These are phyloP conservation scores for Sporothrix humicola DNA, from an alignment of 2,329 filamentous ascomycete genomes.

Conservation along the genomic window DNA sequence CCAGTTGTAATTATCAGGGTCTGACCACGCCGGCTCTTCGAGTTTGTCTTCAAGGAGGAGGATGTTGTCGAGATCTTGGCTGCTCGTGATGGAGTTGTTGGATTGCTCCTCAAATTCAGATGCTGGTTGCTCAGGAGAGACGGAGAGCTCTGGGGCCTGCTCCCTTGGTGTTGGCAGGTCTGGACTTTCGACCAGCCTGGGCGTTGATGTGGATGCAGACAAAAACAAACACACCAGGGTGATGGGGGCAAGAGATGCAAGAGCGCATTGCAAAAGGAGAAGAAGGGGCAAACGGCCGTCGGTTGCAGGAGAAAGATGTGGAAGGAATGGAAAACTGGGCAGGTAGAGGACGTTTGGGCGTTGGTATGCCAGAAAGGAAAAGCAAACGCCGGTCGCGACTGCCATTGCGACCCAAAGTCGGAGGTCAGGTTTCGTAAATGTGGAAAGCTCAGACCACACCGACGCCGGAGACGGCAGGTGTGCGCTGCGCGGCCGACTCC, in stretches of 20 bases:
- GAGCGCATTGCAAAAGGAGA: neutral
- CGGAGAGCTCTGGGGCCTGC: neutral
- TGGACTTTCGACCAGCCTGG: neutral
- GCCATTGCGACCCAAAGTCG: neutral
- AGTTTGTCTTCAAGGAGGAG: neutral
- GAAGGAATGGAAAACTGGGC: neutral
- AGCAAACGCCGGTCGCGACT: neutral
- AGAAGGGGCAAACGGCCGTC: neutral
- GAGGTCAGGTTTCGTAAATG: neutral
- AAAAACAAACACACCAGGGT: conserved; percentile 13
- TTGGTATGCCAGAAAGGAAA: no score
- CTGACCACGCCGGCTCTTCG: neutral
- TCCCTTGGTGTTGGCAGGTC: neutral
- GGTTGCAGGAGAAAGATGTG: neutral
- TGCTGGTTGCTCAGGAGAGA: neutral
- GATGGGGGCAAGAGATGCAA: neutral
- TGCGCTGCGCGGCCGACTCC: neutral
- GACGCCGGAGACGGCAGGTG: neutral
- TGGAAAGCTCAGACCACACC: neutral
- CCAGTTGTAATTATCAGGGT: neutral
- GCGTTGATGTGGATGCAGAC: conserved; percentile 20
- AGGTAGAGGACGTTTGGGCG: no score
- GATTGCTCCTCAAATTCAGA: neutral
- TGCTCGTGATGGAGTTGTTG: neutral
- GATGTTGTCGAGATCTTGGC: neutral